Base-by-base conservation (phyloP, 2,329 filamentous ascomycete genomes). In the Ascochyta lentis region DNA sequence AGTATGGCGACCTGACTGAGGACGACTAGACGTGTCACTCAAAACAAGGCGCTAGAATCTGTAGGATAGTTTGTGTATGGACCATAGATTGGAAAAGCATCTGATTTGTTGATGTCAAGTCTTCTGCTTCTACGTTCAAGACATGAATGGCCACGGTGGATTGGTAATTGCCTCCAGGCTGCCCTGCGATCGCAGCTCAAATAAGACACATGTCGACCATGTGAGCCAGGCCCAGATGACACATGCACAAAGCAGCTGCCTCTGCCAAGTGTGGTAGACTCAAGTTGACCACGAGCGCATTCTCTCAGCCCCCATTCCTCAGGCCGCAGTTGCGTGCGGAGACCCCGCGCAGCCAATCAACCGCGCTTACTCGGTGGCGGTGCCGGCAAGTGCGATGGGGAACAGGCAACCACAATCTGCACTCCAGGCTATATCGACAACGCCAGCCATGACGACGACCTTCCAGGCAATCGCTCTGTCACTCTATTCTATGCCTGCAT, bases 1-100 rank as follows among this genome's bases (percentile, higher is more conserved):
- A 99, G 84, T 99, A 98, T 77, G 95, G 95, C 66, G 95, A 98
- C 76, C 83, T 96, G 71, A 96, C 92, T 13, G 93, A 96, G 64
- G 73, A 75, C 56, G 60, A 69, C 44, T 66, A 66, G 51, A 24
- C 37, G 45, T 38, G 26, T 54, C 31, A 56, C 61, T 41, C 49
- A 55, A 39, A 38, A 42, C 9, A 33, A 38, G 31, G 41, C 33
- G 24, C 22, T 23, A 19, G 47, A 23, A 50, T 50, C 42, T 50
- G 53, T 50, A 56, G 42, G 47, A 56, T 56, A 56, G 46, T 9
- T 15, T 37, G 35, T 56, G 53, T 56, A 56, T 39, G 48, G 43
- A 52, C 43, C 19, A 44, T 12, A 40, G 48, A 39, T 43, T 50
- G 42, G 34, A 51, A 51, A 51, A 47, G 42, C 24, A 42, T 33